Base-by-base conservation (phyloP, 805 yeast genomes). In the Kuraishia floccosa region DNA sequence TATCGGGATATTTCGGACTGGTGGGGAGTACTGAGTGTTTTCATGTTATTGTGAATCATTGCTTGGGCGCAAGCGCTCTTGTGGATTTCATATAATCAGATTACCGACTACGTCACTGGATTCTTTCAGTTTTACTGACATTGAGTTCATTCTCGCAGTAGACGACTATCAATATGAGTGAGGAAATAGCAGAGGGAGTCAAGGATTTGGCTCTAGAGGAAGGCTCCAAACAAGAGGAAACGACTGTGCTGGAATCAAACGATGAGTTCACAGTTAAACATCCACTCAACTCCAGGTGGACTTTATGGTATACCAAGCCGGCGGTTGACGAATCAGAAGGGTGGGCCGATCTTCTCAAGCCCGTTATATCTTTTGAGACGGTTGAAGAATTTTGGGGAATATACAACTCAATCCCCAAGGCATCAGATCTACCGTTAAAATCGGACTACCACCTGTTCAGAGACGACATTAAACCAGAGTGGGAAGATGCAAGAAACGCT, bases 321-420 rank as follows among this genome's bases (percentile, higher is more conserved):
- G 77, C 84, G 38, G 73, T 76, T 37, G 81, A 76, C 50, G 67
- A 65, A 41, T 63, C 64, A 42, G 94, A 85, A 60, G 75, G 84
- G 47, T 89, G 97, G 97, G 72, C 84, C 33, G 94, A 87, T 50
- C 69, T 86, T 42, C 69, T 91, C 50, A 86, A 86, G 63, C 93
- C 95, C 35, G 93, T 91, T 31, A 89, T 86, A 44, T 74, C 93
- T 16, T 85, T 91, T 47, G 71, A 76, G 33, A 76, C 95, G n/a
- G 97, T 91, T 31, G 98, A 91, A 65, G 96, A 89, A 58, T 91
- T 91, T 65, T 91, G 98, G 98, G 98, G 97, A 17, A 80, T 89
- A 42, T 82, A 75, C 67, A 87, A 91, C 59, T 81, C 93, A 26
- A 78, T 91, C 46, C 97, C 97, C 43, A 76, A 75, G 46, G 95